These are phyloP conservation scores for Nitzschia palea DNA, from an alignment of 108 stramenopile genomes.

Conservation along the genomic window DNA sequence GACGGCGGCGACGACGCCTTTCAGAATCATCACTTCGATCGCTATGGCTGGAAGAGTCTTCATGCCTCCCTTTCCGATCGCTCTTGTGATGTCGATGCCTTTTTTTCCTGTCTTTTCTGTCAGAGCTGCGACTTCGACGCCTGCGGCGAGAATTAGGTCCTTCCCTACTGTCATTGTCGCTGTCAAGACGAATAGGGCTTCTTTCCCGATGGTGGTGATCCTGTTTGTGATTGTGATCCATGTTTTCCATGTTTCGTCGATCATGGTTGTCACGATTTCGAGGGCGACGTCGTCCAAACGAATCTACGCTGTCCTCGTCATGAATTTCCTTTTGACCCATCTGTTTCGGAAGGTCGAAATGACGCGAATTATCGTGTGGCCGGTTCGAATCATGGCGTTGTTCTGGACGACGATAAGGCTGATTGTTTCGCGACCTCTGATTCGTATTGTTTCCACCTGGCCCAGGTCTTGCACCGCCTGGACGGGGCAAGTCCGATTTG, in stretches of 20 bases:
- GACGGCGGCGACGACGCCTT: neutral
- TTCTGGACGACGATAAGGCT: neutral
- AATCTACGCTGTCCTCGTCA: neutral
- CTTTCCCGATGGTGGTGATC: slow-evolving; percentile 8
- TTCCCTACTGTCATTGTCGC: neutral
- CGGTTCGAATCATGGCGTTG: neutral
- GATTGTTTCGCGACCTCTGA: no score
- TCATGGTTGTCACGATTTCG: slow-evolving; percentile 1
- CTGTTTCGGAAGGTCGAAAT: neutral
- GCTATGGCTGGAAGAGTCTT: neutral
- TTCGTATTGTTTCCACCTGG: no score
- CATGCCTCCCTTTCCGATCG: neutral
- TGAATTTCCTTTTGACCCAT: neutral
- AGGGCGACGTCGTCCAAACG: neutral
- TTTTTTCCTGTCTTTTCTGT: neutral
- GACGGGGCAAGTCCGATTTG: no score
- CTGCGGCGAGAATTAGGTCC: slow-evolving; percentile 1
- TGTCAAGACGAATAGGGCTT: neutral
- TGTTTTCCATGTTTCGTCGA: neutral
- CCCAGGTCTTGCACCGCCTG: no score
- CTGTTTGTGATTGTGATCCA: neutral
- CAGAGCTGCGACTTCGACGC: slow-evolving; percentile 11
- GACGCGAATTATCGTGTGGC: neutral
- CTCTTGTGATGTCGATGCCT: slow-evolving; percentile 6
- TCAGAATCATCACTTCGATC: slow-evolving; percentile 9